A percentile compares a stretch with the other conserved stretches of the same genome.
These are phyloP conservation scores for Curvularia spicifera DNA, from an alignment of 2,329 filamentous ascomycete species.

Conservation along the genomic window DNA sequence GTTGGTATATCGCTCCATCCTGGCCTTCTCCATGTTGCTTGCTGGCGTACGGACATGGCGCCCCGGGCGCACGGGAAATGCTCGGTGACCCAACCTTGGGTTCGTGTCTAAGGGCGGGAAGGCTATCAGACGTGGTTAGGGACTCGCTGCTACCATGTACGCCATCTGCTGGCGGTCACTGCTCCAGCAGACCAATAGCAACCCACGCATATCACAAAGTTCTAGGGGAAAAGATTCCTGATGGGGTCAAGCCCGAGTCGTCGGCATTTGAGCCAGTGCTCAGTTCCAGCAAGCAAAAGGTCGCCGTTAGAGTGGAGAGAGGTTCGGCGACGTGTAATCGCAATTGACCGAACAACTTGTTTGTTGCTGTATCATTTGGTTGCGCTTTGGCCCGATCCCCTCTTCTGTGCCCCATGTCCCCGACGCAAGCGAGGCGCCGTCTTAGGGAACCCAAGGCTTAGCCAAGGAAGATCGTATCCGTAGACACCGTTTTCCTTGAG, in stretches of 20 bases:
- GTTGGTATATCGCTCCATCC: not conserved
- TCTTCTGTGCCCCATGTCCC: not conserved
- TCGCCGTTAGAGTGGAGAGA: not conserved
- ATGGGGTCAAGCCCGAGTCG: slow-evolving; percentile 22
- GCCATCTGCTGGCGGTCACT: slow-evolving; percentile 2
- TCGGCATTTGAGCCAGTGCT: slow-evolving; percentile 14
- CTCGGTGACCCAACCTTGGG: slow-evolving; percentile 12
- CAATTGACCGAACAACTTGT: not conserved
- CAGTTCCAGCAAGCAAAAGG: slow-evolving; percentile 1
- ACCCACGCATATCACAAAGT: not conserved
- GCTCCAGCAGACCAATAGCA: not conserved
- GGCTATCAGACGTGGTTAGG: slow-evolving; percentile 10
- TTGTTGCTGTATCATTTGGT: not conserved
- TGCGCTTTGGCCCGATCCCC: not conserved
- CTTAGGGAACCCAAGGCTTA: not conserved
- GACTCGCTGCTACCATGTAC: slow-evolving; percentile 1
- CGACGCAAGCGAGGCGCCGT: not conserved
- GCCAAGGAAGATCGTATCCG: not conserved
- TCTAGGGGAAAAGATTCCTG: slow-evolving; percentile 21
- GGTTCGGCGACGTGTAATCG: not conserved
- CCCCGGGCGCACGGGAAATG: slow-evolving; percentile 2
- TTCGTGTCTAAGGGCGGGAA: slow-evolving; percentile 4
- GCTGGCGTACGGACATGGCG: not conserved
- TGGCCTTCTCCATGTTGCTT: not conserved
- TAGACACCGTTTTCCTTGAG: not conserved